phyloP scores from a whole-genome alignment of 2,329 filamentous ascomycete species.

The Aspergillus tamarii region DNA sequence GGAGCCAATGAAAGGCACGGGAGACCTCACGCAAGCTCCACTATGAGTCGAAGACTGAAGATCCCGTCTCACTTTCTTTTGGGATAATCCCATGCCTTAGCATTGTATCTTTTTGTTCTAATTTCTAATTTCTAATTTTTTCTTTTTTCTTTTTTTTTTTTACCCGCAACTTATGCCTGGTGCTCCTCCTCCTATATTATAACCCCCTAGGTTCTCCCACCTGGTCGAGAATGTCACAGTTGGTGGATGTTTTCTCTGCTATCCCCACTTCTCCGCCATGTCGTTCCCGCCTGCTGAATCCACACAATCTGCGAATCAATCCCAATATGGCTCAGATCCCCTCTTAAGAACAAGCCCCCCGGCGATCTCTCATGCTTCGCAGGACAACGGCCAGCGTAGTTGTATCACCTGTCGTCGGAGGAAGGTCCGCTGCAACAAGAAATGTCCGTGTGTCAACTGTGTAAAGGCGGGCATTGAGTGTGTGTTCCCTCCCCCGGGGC shows the following conservation, averaged over 20 bases:
- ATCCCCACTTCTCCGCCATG: conserved; percentile 18
- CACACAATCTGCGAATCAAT: conserved; percentile 7
- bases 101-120: conserved; percentile 9
- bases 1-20: conserved; percentile 6
- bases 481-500: conserved; percentile 63
- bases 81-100: not conserved
- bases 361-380: conserved; percentile 12
- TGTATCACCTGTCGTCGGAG: conserved; percentile 52
- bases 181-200: not conserved
- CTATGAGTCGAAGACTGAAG: conserved; percentile 25
- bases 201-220: not conserved
- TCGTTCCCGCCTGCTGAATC: conserved; percentile 19
- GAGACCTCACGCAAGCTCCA: conserved; percentile 7
- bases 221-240: conserved; percentile 17
- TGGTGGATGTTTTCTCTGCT: conserved; percentile 6
- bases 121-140: conserved; percentile 3
- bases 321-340: conserved; percentile 9
- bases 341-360: conserved; percentile 7
- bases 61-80: conserved; percentile 8
- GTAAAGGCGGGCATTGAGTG: conserved; percentile 59
- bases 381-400: conserved; percentile 43
- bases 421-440: conserved; percentile 54
- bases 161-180: not conserved
- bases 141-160: conserved; percentile 5
- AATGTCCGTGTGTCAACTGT: conserved; percentile 53